Evolutionary conservation across 805 yeast genomes (phyloP).

Genomic region (Metschnikowia drakensbergensis): DNA sequence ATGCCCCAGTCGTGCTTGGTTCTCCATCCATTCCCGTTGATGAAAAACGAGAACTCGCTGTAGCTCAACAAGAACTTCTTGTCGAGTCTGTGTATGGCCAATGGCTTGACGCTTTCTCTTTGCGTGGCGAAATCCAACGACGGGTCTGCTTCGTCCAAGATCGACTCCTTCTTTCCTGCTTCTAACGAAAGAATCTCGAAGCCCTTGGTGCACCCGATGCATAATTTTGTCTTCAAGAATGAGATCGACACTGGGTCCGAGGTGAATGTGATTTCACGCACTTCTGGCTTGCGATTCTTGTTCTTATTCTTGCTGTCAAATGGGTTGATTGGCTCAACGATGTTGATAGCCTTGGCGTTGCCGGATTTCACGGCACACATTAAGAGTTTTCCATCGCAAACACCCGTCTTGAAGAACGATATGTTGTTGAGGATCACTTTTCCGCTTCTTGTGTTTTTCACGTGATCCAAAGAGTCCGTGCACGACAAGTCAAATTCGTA

Average conservation of each 20-base stretch:
- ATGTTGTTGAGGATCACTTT: constrained; percentile 85
- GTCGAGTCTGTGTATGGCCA: constrained; percentile 86
- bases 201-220: constrained; percentile 95
- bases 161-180: constrained; percentile 79
- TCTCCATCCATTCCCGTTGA: constrained; percentile 95
- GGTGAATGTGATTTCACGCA: constrained; percentile 72
- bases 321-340: constrained; percentile 87
- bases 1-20: constrained; percentile 90
- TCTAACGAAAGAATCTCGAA: constrained; percentile 90
- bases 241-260: constrained; percentile 92
- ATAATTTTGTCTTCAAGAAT: constrained; percentile 79
- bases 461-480: constrained; percentile 45
- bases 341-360: constrained; percentile 75
- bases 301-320: constrained; percentile 57
- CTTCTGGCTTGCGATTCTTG: constrained; percentile 58
- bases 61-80: constrained; percentile 85
- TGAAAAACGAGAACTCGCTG: constrained; percentile 90
- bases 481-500: constrained; percentile 67
- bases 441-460: constrained; percentile 56
- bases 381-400: constrained; percentile 82
- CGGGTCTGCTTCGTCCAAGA: constrained; percentile 97
- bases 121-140: constrained; percentile 90
- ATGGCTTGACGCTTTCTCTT: constrained; percentile 74
- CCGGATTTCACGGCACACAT: constrained; percentile 86
- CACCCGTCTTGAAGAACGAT: constrained; percentile 86